These are phyloP conservation scores for Silybum marianum DNA, from an alignment of 129 eudicot species.

Conservation along the genomic window DNA sequence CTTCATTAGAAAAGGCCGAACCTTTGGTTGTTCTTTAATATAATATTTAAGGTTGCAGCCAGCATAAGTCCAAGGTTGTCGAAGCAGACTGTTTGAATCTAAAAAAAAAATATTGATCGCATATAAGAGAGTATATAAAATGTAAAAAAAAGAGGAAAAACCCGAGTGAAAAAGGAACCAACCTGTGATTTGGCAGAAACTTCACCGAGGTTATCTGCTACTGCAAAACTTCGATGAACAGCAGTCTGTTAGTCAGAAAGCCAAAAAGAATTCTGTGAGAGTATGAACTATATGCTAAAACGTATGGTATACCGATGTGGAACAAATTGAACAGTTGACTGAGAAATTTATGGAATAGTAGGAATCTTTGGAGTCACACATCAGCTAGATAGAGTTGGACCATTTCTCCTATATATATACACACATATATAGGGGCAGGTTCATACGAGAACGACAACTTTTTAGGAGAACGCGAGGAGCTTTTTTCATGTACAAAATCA, in stretches of 20 bases:
- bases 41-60: conserved; percentile 73
- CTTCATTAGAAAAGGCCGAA: conserved; percentile 25
- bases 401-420: no score
- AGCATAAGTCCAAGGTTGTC: conserved; percentile 94
- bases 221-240: conserved; percentile 92
- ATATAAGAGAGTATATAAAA: neutral
- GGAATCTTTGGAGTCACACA: no score
- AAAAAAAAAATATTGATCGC: conserved; percentile 20
- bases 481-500: no score
- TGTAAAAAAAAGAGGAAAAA: conserved; percentile 3
- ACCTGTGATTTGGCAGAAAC: conserved; percentile 99
- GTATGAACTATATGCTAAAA: neutral
- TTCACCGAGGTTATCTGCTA: conserved; percentile 94
- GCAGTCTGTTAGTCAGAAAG: conserved; percentile 58
- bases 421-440: no score
- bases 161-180: conserved; percentile 2
- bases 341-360: no score
- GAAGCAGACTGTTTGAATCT: conserved; percentile 96
- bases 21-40: conserved; percentile 72
- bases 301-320: no score
- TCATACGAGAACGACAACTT: no score
- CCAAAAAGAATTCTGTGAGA: neutral
- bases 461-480: no score
- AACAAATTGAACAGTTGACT: no score
- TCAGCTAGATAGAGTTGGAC: no score